These are phyloP conservation scores for Nyssa sinensis DNA, from an alignment of 148 eudicot genomes.

Conservation along the genomic window DNA sequence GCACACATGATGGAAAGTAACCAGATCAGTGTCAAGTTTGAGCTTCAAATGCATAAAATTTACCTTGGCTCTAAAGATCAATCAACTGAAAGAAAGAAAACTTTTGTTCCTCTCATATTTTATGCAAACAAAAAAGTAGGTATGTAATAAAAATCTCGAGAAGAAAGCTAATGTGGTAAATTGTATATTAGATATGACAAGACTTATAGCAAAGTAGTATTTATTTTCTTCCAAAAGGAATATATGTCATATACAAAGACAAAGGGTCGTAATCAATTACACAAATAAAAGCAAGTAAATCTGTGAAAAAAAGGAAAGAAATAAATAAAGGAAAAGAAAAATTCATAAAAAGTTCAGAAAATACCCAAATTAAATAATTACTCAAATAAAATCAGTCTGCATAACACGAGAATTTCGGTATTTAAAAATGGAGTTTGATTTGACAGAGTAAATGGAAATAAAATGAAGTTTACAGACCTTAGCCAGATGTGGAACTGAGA, in stretches of 20 bases:
- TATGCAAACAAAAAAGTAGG: background rate
- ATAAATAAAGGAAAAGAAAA: background rate
- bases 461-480: constrained; percentile 52
- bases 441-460: background rate
- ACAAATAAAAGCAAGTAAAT: too few relatives aligned
- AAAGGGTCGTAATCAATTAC: too few relatives aligned
- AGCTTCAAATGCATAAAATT: background rate
- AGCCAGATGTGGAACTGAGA: constrained; percentile 98
- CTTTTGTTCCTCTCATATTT: background rate
- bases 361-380: background rate
- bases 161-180: background rate
- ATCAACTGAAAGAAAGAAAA: background rate
- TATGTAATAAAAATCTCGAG: background rate
- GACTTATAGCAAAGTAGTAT: too few relatives aligned
- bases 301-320: too few relatives aligned
- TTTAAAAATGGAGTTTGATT: background rate
- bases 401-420: background rate
- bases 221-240: too few relatives aligned
- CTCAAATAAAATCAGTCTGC: background rate
- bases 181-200: background rate
- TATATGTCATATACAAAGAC: too few relatives aligned
- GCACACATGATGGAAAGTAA: constrained; percentile 12
- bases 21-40: background rate
- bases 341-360: background rate
- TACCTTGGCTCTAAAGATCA: background rate